phyloP scores from a whole-genome alignment of 805 yeast species.

The Yarrowia phangngaensis region DNA sequence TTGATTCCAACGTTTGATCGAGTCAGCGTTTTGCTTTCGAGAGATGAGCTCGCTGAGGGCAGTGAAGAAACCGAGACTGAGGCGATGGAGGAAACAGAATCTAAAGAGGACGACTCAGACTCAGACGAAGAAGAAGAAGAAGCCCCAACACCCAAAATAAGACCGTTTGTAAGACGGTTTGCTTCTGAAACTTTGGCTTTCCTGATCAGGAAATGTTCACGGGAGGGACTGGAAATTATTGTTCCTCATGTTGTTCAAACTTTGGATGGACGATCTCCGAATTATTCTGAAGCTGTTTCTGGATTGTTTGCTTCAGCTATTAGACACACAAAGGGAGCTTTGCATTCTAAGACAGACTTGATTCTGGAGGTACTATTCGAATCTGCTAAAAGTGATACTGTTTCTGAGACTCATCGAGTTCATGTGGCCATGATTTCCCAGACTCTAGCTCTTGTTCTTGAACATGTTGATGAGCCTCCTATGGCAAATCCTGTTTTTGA shows the following conservation, averaged over 20 bases:
- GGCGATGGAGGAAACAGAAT: background rate
- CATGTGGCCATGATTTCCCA: slow-evolving; percentile 2
- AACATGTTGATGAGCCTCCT: slow-evolving; percentile 7
- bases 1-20: slow-evolving; percentile 62
- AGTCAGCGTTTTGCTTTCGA: slow-evolving; percentile 41
- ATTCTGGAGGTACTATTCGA: slow-evolving; percentile 42
- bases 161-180: slow-evolving; percentile 64
- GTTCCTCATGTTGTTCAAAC: slow-evolving; percentile 43
- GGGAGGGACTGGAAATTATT: slow-evolving; percentile 47
- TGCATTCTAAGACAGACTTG: slow-evolving; percentile 65
- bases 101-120: background rate
- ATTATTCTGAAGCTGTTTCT: slow-evolving; percentile 56
- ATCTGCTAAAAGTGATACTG: background rate
- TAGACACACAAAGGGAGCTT: slow-evolving; percentile 62
- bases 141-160: slow-evolving; percentile 49
- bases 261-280: slow-evolving; percentile 41
- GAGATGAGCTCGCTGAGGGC: background rate
- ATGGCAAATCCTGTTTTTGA: slow-evolving; percentile 5
- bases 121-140: slow-evolving; percentile 2
- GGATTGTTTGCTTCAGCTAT: slow-evolving; percentile 68
- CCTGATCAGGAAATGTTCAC: slow-evolving; percentile 63
- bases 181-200: slow-evolving; percentile 90
- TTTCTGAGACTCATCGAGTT: background rate
- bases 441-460: slow-evolving; percentile 6
- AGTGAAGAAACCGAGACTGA: too few species aligned